Percentiles rank a stretch among this genome's conserved stretches.
These are phyloP conservation scores for Lupinus albus DNA, from an alignment of 306 rosid genomes.

Conservation along the genomic window DNA sequence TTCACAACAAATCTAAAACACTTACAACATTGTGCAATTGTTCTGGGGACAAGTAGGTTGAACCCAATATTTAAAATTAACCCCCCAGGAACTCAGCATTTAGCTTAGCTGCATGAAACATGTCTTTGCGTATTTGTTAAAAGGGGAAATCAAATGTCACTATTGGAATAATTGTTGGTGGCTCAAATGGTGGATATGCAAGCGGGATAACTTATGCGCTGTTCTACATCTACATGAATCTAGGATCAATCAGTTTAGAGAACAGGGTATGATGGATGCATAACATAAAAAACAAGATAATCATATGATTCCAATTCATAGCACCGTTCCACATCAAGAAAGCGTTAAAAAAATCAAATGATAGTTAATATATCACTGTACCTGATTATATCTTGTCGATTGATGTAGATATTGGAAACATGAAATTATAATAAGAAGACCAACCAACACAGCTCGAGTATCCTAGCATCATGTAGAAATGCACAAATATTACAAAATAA, in stretches of 20 bases:
- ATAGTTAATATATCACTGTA: conserved; percentile 35
- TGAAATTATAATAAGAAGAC: conserved; percentile 83
- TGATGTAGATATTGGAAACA: conserved; percentile 91
- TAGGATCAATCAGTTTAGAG: conserved; percentile 4
- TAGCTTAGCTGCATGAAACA: background rate
- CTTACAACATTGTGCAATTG: background rate
- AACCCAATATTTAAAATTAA: conserved; percentile 24
- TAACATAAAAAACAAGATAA: conserved; percentile 6
- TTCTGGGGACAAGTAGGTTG: background rate
- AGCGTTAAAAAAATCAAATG: conserved; percentile 7
- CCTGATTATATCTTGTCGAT: conserved; percentile 90
- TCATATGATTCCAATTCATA: conserved; percentile 3
- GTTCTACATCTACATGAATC: no score
- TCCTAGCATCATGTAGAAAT: conserved; percentile 56
- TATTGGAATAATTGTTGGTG: no score
- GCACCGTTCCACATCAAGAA: conserved; percentile 5
- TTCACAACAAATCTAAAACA: conserved; percentile 22
- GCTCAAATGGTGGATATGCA: no score
- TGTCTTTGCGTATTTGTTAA: no score
- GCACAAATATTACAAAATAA: conserved; percentile 30
- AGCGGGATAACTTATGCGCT: no score
- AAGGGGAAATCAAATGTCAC: no score
- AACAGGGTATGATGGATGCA: conserved; percentile 5
- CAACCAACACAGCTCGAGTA: conserved; percentile 94
- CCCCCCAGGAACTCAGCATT: conserved; percentile 23